These are phyloP conservation scores for Saturnispora sekii DNA, from an alignment of 805 yeast species.

Conservation along the genomic window DNA sequence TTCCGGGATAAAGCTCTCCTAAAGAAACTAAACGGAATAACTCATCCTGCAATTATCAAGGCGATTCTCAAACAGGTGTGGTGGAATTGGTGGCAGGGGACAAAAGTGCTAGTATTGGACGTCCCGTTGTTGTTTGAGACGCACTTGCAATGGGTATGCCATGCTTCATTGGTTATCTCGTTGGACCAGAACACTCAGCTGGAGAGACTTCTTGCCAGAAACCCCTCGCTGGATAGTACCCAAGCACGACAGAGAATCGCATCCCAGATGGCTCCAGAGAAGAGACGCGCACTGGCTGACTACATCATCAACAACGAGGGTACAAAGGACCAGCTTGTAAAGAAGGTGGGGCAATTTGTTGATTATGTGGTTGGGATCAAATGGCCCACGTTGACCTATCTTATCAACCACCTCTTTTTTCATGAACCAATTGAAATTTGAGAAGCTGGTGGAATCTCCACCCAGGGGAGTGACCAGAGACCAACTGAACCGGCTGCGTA, in stretches of 20 bases:
- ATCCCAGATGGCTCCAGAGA: slow-evolving; percentile 63
- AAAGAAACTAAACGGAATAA: slow-evolving; percentile 54
- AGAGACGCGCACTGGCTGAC: slow-evolving; percentile 53
- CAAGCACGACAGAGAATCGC: slow-evolving; percentile 67
- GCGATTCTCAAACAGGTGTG: slow-evolving; percentile 53
- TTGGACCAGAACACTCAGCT: slow-evolving; percentile 52
- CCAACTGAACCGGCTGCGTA: not conserved
- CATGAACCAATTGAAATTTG: slow-evolving; percentile 1
- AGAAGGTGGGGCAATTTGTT: slow-evolving; percentile 34
- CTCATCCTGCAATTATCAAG: slow-evolving; percentile 79
- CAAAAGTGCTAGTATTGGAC: slow-evolving; percentile 63
- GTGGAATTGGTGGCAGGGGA: slow-evolving; percentile 46
- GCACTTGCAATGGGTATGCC: slow-evolving; percentile 61
- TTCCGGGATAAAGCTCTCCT: slow-evolving; percentile 53
- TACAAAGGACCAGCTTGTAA: slow-evolving; percentile 33
- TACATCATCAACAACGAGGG: slow-evolving; percentile 55
- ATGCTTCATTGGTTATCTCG: slow-evolving; percentile 55
- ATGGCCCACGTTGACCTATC: slow-evolving; percentile 1
- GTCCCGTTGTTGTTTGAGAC: slow-evolving; percentile 88
- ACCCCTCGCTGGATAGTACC: slow-evolving; percentile 50
- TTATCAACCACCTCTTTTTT: not conserved
- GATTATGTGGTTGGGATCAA: not conserved
- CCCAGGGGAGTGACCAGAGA: not conserved
- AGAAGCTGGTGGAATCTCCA: not conserved
- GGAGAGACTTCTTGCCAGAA: slow-evolving; percentile 53